Conservation (phyloP, 805 yeast genomes). For the Pichia eremophila region DNA sequence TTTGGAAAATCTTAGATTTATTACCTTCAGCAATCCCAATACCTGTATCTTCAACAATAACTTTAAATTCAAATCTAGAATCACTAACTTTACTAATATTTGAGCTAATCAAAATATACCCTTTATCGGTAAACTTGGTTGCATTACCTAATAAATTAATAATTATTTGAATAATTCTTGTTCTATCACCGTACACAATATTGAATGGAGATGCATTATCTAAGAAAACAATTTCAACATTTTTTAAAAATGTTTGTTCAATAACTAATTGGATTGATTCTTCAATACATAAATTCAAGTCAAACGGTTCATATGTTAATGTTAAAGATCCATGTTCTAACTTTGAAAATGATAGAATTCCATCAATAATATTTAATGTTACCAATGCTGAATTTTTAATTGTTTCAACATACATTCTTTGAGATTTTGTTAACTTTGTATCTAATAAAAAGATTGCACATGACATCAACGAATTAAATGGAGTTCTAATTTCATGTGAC, state of each 20-base stretch:
- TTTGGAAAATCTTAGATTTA: slow-evolving; percentile 38
- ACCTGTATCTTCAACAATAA: slow-evolving; percentile 41
- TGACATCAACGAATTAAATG: slow-evolving; percentile 42
- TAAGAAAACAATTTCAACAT: slow-evolving; percentile 36
- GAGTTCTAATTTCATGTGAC: slow-evolving; percentile 52
- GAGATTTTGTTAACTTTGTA: slow-evolving; percentile 34
- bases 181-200: slow-evolving; percentile 37
- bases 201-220: slow-evolving; percentile 33
- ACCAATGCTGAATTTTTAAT: slow-evolving; percentile 42
- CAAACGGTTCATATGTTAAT: slow-evolving; percentile 35
- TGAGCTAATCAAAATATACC: slow-evolving; percentile 32
- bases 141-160: slow-evolving; percentile 47
- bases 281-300: slow-evolving; percentile 35
- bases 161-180: slow-evolving; percentile 40
- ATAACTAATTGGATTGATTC: slow-evolving; percentile 40
- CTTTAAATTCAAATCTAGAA: slow-evolving; percentile 30
- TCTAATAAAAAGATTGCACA: slow-evolving; percentile 41
- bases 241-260: slow-evolving; percentile 36
- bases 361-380: slow-evolving; percentile 43
- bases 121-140: slow-evolving; percentile 38
- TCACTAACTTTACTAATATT: slow-evolving; percentile 22
- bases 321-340: slow-evolving; percentile 46
- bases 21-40: slow-evolving; percentile 39
- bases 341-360: slow-evolving; percentile 44
- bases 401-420: slow-evolving; percentile 43